Conservation (phyloP, 768 basidiomycete species). For the Exidia glandulosa region DNA sequence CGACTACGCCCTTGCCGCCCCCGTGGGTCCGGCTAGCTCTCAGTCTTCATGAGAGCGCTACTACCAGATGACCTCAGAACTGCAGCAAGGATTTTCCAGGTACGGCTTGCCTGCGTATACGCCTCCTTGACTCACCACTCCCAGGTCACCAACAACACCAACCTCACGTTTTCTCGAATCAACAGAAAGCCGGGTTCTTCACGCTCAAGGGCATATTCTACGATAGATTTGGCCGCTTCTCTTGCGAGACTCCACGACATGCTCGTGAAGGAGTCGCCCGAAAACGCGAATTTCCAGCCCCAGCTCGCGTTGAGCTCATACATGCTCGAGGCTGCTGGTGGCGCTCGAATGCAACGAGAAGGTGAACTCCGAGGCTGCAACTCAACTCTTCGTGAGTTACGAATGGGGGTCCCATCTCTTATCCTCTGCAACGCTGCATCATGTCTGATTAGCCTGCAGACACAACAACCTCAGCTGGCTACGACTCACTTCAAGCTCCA, state of each 20-base stretch:
- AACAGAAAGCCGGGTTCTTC: conserved; percentile 97
- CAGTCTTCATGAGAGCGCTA: conserved; percentile 78
- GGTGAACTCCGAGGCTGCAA: too few species aligned
- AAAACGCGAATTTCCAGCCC: conserved; percentile 52
- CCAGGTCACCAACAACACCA: conserved; percentile 93
- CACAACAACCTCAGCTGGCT: too few species aligned
- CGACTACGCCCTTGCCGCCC: conserved; percentile 4
- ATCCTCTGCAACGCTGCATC: too few species aligned
- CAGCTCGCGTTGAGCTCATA: conserved; percentile 95
- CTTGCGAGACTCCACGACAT: conserved; percentile 93
- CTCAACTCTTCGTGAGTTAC: too few species aligned
- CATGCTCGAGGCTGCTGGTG: too few species aligned
- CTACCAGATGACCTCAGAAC: conserved; percentile 89
- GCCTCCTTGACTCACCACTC: background rate
- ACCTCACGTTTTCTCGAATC: conserved; percentile 92
- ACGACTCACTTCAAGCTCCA: too few species aligned
- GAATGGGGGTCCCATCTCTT: too few species aligned
- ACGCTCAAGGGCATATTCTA: conserved; percentile 99
- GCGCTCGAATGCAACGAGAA: too few species aligned
- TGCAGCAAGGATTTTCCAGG: conserved; percentile 85
- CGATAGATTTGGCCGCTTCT: conserved; percentile 69
- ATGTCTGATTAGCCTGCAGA: too few species aligned
- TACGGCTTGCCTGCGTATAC: background rate
- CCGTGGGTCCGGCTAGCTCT: conserved; percentile 58
- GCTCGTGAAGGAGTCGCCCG: conserved; percentile 80